Evolutionary conservation across 768 basidiomycete species (phyloP).

Genomic region (Guyanaporus albipodus): DNA sequence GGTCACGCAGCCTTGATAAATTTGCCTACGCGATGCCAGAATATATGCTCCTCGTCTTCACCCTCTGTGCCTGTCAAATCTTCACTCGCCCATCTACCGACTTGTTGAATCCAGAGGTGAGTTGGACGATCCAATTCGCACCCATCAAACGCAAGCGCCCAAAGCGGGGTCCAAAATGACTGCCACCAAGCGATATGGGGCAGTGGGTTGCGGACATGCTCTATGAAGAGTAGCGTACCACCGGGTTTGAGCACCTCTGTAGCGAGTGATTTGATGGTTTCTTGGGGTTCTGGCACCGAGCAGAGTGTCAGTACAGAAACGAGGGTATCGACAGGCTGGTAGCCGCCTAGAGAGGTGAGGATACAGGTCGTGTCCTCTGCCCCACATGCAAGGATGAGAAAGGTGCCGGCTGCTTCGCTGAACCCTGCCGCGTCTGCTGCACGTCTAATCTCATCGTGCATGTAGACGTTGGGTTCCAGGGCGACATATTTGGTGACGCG

Average conservation of each 20-base stretch:
- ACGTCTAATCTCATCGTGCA: slow-evolving; percentile 55
- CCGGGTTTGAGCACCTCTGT: slow-evolving; percentile 56
- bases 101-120: slow-evolving; percentile 41
- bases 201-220: slow-evolving; percentile 59
- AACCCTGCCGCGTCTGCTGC: slow-evolving; percentile 51
- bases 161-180: slow-evolving; percentile 66
- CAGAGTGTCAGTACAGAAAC: slow-evolving; percentile 66
- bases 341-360: slow-evolving; percentile 35
- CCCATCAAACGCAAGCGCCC: slow-evolving; percentile 57
- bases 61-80: slow-evolving; percentile 46
- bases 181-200: slow-evolving; percentile 69
- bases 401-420: slow-evolving; percentile 45
- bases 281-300: slow-evolving; percentile 53
- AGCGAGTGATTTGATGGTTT: slow-evolving; percentile 44
- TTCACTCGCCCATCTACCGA: slow-evolving; percentile 47
- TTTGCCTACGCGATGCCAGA: slow-evolving; percentile 55
- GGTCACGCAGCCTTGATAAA: slow-evolving; percentile 43
- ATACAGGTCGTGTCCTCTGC: slow-evolving; percentile 56
- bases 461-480: slow-evolving; percentile 62
- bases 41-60: slow-evolving; percentile 55
- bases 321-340: slow-evolving; percentile 52
- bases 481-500: slow-evolving; percentile 65
- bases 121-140: slow-evolving; percentile 60
- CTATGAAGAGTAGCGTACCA: slow-evolving; percentile 62
- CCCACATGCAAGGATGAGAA: slow-evolving; percentile 58